A percentile compares a stretch with the other conserved stretches of the same genome.
phyloP scores from a whole-genome alignment of 1,284 basidiomycete genomes.

The Moesziomyces antarcticus region DNA sequence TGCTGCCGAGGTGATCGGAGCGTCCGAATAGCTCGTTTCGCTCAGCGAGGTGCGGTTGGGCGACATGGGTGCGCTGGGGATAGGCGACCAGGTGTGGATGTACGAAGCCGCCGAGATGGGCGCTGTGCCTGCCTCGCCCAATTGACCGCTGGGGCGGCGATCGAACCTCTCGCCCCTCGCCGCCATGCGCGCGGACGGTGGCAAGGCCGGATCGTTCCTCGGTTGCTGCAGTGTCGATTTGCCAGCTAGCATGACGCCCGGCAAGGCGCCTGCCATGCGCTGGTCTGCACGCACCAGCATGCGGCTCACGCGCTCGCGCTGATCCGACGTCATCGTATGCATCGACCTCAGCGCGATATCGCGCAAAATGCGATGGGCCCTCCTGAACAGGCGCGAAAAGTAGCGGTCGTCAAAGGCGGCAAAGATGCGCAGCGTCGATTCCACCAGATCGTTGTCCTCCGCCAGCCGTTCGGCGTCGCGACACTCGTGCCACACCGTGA shows the following conservation, averaged over 20 bases:
- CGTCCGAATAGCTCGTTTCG: conserved; percentile 23
- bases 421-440: conserved; percentile 54
- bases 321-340: conserved; percentile 48
- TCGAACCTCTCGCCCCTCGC: conserved; percentile 21
- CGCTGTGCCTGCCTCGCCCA: conserved; percentile 20
- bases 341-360: conserved; percentile 49
- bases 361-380: conserved; percentile 45
- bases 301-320: conserved; percentile 47
- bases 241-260: conserved; percentile 20
- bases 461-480: conserved; percentile 37
- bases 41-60: conserved; percentile 38
- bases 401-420: conserved; percentile 50
- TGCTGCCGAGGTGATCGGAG: conserved; percentile 26
- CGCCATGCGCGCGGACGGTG: conserved; percentile 35
- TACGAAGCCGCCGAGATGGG: conserved; percentile 44
- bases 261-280: conserved; percentile 25
- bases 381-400: conserved; percentile 45
- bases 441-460: conserved; percentile 54
- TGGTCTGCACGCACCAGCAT: conserved; percentile 42
- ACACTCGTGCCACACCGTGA: conserved; percentile 62
- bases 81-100: conserved; percentile 48
- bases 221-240: conserved; percentile 12
- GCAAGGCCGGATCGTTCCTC: conserved; percentile 15
- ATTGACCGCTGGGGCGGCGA: conserved; percentile 16
- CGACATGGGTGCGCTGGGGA: conserved; percentile 48